Evolutionary conservation across 768 basidiomycete genomes (phyloP).

Genomic region (Boletellus ananiceps): DNA sequence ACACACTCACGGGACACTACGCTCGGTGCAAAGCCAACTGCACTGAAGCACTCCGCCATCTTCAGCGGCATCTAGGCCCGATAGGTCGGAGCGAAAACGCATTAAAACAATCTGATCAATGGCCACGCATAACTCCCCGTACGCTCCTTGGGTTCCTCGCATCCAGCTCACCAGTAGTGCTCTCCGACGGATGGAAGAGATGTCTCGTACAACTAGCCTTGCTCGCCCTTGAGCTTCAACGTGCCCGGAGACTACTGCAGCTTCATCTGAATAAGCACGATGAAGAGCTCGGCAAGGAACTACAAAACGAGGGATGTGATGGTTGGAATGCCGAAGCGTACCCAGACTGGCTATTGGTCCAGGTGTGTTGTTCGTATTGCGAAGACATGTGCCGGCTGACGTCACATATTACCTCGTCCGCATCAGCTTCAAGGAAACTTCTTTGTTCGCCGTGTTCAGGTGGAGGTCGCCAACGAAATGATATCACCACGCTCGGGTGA

Average conservation of each 20-base stretch:
- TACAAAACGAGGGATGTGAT: neutral
- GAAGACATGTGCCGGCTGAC: neutral
- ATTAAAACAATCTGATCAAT: slow-evolving; percentile 20
- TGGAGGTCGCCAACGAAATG: slow-evolving; percentile 42
- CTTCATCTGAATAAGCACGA: neutral
- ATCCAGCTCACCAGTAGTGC: slow-evolving; percentile 8
- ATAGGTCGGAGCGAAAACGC: slow-evolving; percentile 8
- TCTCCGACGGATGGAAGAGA: slow-evolving; percentile 24
- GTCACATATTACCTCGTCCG: neutral
- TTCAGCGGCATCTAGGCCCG: slow-evolving; percentile 11
- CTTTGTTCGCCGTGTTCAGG: slow-evolving; percentile 40
- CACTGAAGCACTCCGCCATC: neutral
- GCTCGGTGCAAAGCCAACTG: neutral
- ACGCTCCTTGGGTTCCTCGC: slow-evolving; percentile 28
- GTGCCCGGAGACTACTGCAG: neutral
- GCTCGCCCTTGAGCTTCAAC: slow-evolving; percentile 28
- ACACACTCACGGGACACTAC: slow-evolving; percentile 2
- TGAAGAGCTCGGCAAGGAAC: neutral
- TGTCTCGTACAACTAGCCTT: slow-evolving; percentile 28
- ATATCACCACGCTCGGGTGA: slow-evolving; percentile 32
- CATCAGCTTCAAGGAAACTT: slow-evolving; percentile 44
- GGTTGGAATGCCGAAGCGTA: neutral
- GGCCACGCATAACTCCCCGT: slow-evolving; percentile 32
- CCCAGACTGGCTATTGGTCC: neutral
- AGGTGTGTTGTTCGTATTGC: neutral